Evolutionary conservation across 2,329 filamentous ascomycete species (phyloP), one percentile per base, ranked within the genome.

Genomic region (Fusarium sp.): DNA sequence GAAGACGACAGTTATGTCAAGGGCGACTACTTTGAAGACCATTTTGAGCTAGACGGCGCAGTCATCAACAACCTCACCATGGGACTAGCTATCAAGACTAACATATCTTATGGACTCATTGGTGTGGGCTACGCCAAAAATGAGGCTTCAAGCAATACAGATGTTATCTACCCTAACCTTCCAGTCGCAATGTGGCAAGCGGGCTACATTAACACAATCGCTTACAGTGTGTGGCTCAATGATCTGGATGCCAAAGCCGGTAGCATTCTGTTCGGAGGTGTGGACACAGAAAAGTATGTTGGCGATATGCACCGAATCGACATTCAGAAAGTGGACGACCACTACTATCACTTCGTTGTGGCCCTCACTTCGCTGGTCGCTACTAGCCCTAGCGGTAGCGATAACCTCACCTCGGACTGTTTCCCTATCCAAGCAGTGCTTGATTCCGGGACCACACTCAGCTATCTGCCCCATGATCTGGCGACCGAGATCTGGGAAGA

Each of bases 191-290:
- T 96, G 81, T 83, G 88, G 40, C 79, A 89, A 43, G 83, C 90
- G 59, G 88, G 87, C 18, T 75, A 88, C 53, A 92, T 92, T 77
- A 88, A 88, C 65, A 87, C 86, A 13, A 86, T 88, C 40, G 90
- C 91, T 3, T 94, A 92, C 79, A 93, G 90, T 61, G 79, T 94
- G 22, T 93, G 90, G 90, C 81, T 88, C 56, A 88, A 88, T 69
- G 86, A 88, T 55, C 77, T 87, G 11, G 83, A 83, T 60, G 79
- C 91, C 1, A 89, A 85, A 63, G 90, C 86, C 2, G 93, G 93
- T 36, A 91, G 83, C 71, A 90, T 95, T 63, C 82, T 95, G 2
- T 96, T 95, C 71, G 93, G 93, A 39, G 93, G 92, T n/a, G 88
- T 95, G 61, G 92, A 95, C 76, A 92, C 88, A 0, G 87, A 85